These are phyloP conservation scores for Helichrysum umbraculigerum DNA, from an alignment of 129 eudicot species.

Conservation along the genomic window DNA sequence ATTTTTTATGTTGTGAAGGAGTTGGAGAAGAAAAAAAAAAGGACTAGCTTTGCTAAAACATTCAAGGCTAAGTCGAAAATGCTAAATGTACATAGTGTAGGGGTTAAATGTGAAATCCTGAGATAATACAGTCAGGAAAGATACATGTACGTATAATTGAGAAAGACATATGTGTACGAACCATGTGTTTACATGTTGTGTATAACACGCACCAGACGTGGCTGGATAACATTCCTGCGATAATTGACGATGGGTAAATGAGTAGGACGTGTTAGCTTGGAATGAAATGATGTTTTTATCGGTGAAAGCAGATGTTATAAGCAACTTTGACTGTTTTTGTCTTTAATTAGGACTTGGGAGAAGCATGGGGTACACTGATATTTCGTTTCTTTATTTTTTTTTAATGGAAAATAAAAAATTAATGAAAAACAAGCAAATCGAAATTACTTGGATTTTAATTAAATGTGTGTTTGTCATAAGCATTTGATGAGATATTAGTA, in stretches of 20 bases:
- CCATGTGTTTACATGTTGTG: not conserved
- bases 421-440: not conserved
- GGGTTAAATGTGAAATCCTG: not conserved
- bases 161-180: not conserved
- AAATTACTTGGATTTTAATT: not conserved
- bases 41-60: not conserved
- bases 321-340: conserved; percentile 39
- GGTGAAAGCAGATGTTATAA: conserved; percentile 26
- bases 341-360: conserved; percentile 25
- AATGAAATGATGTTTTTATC: not conserved
- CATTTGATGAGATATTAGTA: no score
- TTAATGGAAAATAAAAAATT: not conserved
- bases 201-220: conserved; percentile 6
- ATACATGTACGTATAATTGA: not conserved
- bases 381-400: not conserved
- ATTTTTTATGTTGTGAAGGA: no score
- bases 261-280: not conserved
- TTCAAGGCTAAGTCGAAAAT: not conserved
- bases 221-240: not conserved
- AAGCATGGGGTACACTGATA: conserved; percentile 15
- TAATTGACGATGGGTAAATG: not conserved
- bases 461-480: no score
- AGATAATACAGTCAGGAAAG: not conserved
- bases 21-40: not conserved
- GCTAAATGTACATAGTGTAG: not conserved